Evolutionary conservation across 805 yeast genomes (phyloP).

Genomic region (Candida tallmaniae): DNA sequence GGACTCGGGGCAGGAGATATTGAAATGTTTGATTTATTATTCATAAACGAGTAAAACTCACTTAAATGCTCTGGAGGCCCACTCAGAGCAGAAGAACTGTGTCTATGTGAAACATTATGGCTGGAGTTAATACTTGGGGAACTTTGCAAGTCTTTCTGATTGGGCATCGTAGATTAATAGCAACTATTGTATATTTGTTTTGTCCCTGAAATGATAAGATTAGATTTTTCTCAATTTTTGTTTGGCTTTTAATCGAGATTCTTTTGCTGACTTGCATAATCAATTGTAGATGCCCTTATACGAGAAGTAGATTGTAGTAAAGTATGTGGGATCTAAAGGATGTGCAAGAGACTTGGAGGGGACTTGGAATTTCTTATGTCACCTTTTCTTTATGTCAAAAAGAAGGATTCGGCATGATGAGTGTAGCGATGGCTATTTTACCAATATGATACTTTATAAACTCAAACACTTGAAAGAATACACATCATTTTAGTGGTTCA

Average conservation of each 20-base stretch:
- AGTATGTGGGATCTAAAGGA: no score
- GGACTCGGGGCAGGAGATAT: slow-evolving; percentile 11
- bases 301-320: no score
- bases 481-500: no score
- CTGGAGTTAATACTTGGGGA: no score
- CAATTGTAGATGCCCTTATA: background rate
- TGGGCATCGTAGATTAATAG: background rate
- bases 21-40: slow-evolving; percentile 16
- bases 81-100: background rate
- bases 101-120: slow-evolving; percentile 1
- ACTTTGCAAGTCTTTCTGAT: no score
- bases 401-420: no score
- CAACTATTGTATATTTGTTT: background rate
- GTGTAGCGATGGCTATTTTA: no score
- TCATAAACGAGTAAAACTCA: slow-evolving; percentile 54
- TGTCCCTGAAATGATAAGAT: background rate
- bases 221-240: background rate
- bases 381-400: no score
- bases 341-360: no score
- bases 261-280: background rate
- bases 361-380: no score
- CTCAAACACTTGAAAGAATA: no score
- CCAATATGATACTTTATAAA: no score
- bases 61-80: slow-evolving; percentile 51
- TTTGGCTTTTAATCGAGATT: background rate